Evolutionary conservation across 345 rosid species (phyloP), one percentile per base, ranked within the genome.

Genomic region (Nasturtium officinale): DNA sequence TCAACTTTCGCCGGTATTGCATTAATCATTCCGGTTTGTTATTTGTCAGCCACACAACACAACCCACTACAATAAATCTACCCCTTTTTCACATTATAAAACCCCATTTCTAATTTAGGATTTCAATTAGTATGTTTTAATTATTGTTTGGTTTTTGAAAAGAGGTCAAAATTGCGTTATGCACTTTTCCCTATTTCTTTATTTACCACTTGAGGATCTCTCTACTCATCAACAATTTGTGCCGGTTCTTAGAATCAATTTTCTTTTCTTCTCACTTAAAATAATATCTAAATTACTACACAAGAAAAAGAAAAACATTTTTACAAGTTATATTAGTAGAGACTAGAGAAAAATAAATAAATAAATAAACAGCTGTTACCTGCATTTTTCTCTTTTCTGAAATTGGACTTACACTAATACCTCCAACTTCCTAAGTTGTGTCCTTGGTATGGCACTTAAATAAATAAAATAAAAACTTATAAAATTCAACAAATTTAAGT

Each of bases 341-440:
- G n/a, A n/a, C n/a, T n/a, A n/a, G n/a, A n/a, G n/a, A n/a, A n/a
- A n/a, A n/a, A n/a, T n/a, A n/a, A n/a, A n/a, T n/a, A n/a, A n/a
- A n/a, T n/a, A 18, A 29, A 20, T 69, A 35, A 43, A 71, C 80
- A 71, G 80, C 76, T 65, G 72, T 58, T 71, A 65, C 62, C 68
- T 71, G 72, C 80, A 77, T 47, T 35, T 23, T 60, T 30, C 16
- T 46, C n/a, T 21, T 21, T 69, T 76, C 32, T 52, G 50, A 61
- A 32, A 12, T 33, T 76, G 74, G 58, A 76, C 52, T 43, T 69
- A 9, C 48, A 42, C 59, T 16, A 61, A 45, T 33, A 76, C 59
- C 54, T 43, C 74, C 79, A 69, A 69, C 10, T 76, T 76, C 79
- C 79, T 45, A 69, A 45, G 75, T 61, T 42, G 40, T 23, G 79